Evolutionary conservation across 2,329 filamentous ascomycete species (phyloP).

Genomic region (Coniochaeta pulveracea): DNA sequence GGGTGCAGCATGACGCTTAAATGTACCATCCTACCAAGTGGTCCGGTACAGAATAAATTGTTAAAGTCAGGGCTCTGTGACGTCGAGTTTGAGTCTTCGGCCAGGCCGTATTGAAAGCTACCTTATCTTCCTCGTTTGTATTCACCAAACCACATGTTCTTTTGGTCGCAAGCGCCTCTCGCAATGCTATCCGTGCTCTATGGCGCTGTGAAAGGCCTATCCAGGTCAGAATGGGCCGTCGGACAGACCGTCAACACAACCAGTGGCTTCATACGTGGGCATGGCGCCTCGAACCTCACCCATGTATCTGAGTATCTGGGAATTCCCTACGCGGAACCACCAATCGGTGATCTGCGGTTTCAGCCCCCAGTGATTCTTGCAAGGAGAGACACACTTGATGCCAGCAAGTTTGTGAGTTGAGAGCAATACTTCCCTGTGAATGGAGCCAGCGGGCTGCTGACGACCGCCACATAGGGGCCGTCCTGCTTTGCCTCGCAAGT

Average conservation of each 20-base stretch:
- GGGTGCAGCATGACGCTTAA: no score
- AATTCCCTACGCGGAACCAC: conserved; percentile 16
- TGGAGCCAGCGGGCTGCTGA: background rate
- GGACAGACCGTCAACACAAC: conserved; percentile 16
- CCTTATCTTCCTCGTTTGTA: no score
- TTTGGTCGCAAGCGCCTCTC: no score
- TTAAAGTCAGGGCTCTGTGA: no score
- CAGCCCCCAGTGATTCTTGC: conserved; percentile 13
- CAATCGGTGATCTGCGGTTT: conserved; percentile 13
- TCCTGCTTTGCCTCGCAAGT: conserved; percentile 3
- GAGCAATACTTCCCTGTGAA: background rate
- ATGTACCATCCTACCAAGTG: no score
- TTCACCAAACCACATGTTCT: no score
- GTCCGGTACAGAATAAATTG: no score
- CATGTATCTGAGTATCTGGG: conserved; percentile 24
- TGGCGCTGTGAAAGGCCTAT: no score
- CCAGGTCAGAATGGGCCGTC: conserved; percentile 3
- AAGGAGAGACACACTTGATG: conserved; percentile 8
- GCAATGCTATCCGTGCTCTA: no score
- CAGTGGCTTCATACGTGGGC: conserved; percentile 20
- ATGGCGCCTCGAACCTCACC: conserved; percentile 14
- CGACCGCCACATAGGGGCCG: conserved; percentile 2
- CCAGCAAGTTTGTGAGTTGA: conserved; percentile 3
- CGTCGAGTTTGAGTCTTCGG: no score
- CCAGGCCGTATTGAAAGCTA: no score